Percentiles rank a stretch among this genome's conserved stretches.
Conservation (phyloP, 169 alveolate genomes). For the Theileria annulata region DNA sequence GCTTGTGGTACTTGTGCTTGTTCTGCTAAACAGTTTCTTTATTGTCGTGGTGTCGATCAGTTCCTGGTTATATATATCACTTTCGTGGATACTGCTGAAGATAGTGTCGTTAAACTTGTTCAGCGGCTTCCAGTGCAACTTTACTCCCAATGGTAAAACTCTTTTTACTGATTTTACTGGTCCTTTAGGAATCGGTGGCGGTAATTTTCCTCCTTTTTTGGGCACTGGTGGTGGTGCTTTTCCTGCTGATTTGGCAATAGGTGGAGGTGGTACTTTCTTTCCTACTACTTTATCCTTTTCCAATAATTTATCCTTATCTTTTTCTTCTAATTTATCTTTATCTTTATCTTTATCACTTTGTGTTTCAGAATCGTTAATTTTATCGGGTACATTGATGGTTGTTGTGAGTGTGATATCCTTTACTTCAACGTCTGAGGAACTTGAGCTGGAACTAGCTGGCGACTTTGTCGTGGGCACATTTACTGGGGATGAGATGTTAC, state of each 20-base stretch:
- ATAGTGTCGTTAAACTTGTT: slow-evolving; percentile 49
- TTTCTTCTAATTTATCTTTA: background rate
- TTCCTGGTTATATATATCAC: background rate
- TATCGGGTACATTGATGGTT: background rate
- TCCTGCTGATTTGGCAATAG: background rate
- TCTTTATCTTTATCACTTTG: too few species aligned
- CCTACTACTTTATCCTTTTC: background rate
- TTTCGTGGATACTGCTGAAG: slow-evolving; percentile 35
- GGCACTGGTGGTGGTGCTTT: slow-evolving; percentile 19
- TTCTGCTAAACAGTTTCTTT: slow-evolving; percentile 40
- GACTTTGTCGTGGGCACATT: background rate
- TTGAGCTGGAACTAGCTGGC: background rate
- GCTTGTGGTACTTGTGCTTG: background rate
- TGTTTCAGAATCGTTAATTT: background rate
- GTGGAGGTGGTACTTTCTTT: slow-evolving; percentile 4
- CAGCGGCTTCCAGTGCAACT: slow-evolving; percentile 64
- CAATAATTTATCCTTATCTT: background rate
- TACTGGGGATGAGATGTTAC: background rate
- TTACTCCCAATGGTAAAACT: slow-evolving; percentile 59
- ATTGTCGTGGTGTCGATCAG: slow-evolving; percentile 32
- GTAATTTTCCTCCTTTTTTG: slow-evolving; percentile 3
- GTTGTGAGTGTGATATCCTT: background rate
- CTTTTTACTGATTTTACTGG: slow-evolving; percentile 2
- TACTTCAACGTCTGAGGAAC: background rate
- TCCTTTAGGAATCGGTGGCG: slow-evolving; percentile 12